A percentile compares a stretch with the other conserved stretches of the same genome.
These are phyloP conservation scores for Penicillium argentinense DNA, from an alignment of 495 filamentous ascomycete genomes.

Conservation along the genomic window DNA sequence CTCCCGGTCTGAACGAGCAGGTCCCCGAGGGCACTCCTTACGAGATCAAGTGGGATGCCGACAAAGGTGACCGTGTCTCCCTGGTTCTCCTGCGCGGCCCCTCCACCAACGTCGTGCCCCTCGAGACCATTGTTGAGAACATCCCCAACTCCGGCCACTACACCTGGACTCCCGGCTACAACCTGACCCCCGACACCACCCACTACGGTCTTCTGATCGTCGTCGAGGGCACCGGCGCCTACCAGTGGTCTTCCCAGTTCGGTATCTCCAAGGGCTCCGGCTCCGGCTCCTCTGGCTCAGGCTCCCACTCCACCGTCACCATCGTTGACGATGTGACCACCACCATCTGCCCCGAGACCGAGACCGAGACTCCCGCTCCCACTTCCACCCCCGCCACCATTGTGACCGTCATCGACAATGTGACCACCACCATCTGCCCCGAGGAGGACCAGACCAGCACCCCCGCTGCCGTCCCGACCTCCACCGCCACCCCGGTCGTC, in stretches of 20 bases:
- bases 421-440: conserved; percentile 26
- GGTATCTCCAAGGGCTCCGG: conserved; percentile 56
- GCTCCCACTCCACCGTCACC: conserved; percentile 19
- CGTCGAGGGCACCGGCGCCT: conserved; percentile 58
- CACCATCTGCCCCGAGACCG: conserved; percentile 24
- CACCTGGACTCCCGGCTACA: conserved; percentile 53
- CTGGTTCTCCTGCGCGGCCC: conserved; percentile 65
- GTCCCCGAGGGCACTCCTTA: conserved; percentile 57
- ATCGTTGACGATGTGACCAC: conserved; percentile 20
- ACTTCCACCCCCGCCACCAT: conserved; percentile 19
- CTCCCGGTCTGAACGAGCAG: conserved; percentile 50
- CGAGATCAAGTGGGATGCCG: conserved; percentile 61
- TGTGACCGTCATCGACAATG: conserved; percentile 6
- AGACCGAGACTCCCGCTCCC: conserved; percentile 20
- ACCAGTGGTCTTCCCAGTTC: conserved; percentile 72
- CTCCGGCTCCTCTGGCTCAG: conserved; percentile 31
- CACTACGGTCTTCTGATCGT: conserved; percentile 70
- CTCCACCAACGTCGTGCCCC: conserved; percentile 51
- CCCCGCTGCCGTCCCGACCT: conserved; percentile 6
- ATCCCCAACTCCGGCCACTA: conserved; percentile 59
- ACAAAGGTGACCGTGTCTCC: conserved; percentile 50
- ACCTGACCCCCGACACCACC: conserved; percentile 47
- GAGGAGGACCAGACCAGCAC: conserved; percentile 14
- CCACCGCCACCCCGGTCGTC: conserved; percentile 16
- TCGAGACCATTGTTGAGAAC: conserved; percentile 54